Evolutionary conservation across 1,284 basidiomycete species (phyloP).

Genomic region (Tylopilus orsonianus): DNA sequence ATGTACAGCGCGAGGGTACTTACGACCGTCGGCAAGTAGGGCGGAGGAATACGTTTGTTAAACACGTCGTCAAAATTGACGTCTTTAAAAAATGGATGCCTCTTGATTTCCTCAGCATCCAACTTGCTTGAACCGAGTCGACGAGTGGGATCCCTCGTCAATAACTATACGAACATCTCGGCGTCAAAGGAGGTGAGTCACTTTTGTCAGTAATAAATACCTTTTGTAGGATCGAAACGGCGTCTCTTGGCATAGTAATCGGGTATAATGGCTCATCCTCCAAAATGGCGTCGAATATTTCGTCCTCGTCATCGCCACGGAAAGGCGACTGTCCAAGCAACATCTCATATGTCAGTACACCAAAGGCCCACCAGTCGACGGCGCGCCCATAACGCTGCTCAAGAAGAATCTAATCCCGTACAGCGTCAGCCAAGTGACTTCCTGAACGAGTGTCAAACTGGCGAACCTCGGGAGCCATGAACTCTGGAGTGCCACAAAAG

Average conservation of each 20-base stretch:
- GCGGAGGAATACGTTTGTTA: slow-evolving; percentile 94
- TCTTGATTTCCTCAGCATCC: slow-evolving; percentile 97
- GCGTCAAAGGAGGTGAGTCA: neutral
- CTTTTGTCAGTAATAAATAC: slow-evolving; percentile 39
- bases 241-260: slow-evolving; percentile 99
- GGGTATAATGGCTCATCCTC: slow-evolving; percentile 99
- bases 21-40: slow-evolving; percentile 96
- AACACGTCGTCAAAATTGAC: slow-evolving; percentile 95
- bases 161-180: slow-evolving; percentile 54
- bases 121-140: slow-evolving; percentile 93
- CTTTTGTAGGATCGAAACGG: slow-evolving; percentile 94
- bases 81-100: slow-evolving; percentile 98
- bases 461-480: slow-evolving; percentile 97
- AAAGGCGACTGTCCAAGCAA: slow-evolving; percentile 98
- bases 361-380: slow-evolving; percentile 99
- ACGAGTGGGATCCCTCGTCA: slow-evolving; percentile 90
- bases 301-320: slow-evolving; percentile 98
- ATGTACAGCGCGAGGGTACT: slow-evolving; percentile 33
- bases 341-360: slow-evolving; percentile 99
- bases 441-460: neutral
- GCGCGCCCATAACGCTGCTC: slow-evolving; percentile 98
- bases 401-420: slow-evolving; percentile 76
- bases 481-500: slow-evolving; percentile 99
- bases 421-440: neutral
- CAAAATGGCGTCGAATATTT: slow-evolving; percentile 99